phyloP scores from a whole-genome alignment of 805 yeast species.

The Wickerhamomyces xylosicus region DNA sequence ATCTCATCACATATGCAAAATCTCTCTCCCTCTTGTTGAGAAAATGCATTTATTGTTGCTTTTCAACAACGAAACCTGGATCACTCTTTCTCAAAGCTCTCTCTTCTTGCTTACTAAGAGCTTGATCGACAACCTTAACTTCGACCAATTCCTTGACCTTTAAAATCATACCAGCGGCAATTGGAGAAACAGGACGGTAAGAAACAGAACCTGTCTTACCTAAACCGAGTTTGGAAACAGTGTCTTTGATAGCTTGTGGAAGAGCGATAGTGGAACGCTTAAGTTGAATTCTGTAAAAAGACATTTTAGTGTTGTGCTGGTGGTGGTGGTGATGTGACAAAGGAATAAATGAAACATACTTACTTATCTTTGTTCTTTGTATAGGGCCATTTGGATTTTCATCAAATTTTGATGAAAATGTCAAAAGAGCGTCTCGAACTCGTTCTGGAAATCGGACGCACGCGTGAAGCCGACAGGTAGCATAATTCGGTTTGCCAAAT shows the following conservation, averaged over 20 bases:
- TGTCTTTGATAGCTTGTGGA: slow-evolving; percentile 55
- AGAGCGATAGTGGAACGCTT: slow-evolving; percentile 78
- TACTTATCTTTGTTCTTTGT: too few species aligned
- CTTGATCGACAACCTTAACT: slow-evolving; percentile 59
- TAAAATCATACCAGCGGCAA: slow-evolving; percentile 77
- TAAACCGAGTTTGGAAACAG: slow-evolving; percentile 67
- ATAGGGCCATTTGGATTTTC: too few species aligned
- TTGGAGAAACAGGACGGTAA: slow-evolving; percentile 64
- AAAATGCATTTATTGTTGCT: slow-evolving; percentile 2
- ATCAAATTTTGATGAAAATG: not conserved
- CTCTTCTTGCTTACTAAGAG: slow-evolving; percentile 40
- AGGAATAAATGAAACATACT: not conserved
- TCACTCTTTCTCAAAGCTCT: slow-evolving; percentile 42
- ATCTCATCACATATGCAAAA: too few species aligned
- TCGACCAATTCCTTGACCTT: slow-evolving; percentile 78
- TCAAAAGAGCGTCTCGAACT: too few species aligned
- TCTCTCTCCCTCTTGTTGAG: too few species aligned
- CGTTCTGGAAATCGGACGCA: too few species aligned
- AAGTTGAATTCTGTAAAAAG: slow-evolving; percentile 61
- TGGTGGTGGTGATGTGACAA: not conserved
- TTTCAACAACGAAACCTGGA: slow-evolving; percentile 52
- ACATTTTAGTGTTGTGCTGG: slow-evolving; percentile 16
- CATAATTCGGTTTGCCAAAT: too few species aligned
- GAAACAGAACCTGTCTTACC: slow-evolving; percentile 62
- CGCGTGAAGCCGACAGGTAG: too few species aligned